These are phyloP conservation scores for Beauveria rudraprayagi DNA, from an alignment of 2,329 filamentous ascomycete genomes.

Conservation along the genomic window DNA sequence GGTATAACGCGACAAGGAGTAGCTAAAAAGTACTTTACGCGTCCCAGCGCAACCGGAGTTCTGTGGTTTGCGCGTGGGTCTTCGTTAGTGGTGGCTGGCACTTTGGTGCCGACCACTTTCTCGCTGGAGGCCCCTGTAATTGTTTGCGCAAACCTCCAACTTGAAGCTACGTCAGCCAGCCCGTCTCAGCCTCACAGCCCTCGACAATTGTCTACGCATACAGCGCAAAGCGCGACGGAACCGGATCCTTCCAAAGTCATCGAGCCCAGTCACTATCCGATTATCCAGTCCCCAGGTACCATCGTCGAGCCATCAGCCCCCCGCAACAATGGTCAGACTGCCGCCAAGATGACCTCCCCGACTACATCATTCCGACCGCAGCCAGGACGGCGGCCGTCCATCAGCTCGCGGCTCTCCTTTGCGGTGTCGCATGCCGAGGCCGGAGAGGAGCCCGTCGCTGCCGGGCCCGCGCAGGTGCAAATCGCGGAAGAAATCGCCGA, in stretches of 20 bases:
- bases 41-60: not conserved
- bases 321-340: slow-evolving; percentile 24
- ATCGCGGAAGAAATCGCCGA: slow-evolving; percentile 94
- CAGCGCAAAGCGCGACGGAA: not conserved
- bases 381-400: slow-evolving; percentile 41
- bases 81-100: not conserved
- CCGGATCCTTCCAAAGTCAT: too few relatives aligned
- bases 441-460: slow-evolving; percentile 44
- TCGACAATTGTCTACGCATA: not conserved
- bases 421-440: slow-evolving; percentile 58
- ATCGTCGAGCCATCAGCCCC: not conserved
- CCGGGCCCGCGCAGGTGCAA: slow-evolving; percentile 52
- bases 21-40: slow-evolving; percentile 8
- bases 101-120: not conserved
- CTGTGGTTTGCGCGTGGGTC: not conserved
- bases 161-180: not conserved
- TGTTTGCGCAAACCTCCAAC: slow-evolving; percentile 2
- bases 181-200: not conserved
- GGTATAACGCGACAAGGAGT: not conserved
- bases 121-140: slow-evolving; percentile 14
- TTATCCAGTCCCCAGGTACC: not conserved
- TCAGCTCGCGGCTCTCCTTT: slow-evolving; percentile 59
- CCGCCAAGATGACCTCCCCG: slow-evolving; percentile 33
- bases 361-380: slow-evolving; percentile 22
- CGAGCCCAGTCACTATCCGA: not conserved